phyloP scores from a whole-genome alignment of 108 stramenopile genomes.

The Nitzschia palea region DNA sequence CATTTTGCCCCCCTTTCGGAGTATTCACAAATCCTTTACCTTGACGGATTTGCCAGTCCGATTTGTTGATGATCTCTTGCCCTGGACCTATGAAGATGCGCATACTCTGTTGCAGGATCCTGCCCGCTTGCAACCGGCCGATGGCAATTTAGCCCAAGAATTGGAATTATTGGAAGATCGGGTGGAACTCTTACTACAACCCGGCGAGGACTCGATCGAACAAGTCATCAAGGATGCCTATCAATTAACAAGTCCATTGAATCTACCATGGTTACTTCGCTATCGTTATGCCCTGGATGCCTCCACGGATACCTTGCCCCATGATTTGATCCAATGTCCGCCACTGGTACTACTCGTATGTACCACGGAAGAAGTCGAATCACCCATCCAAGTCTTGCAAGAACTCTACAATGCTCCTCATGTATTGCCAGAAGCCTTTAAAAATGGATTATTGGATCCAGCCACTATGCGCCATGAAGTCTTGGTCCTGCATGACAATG shows the following conservation, averaged over 20 bases:
- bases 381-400: conserved; percentile 40
- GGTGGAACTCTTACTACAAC: conserved; percentile 59
- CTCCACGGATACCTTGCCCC: conserved; percentile 51
- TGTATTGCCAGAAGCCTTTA: conserved; percentile 63
- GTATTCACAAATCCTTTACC: conserved; percentile 45
- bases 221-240: conserved; percentile 63
- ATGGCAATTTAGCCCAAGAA: conserved; percentile 56
- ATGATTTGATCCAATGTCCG: conserved; percentile 52
- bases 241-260: conserved; percentile 57
- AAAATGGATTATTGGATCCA: conserved; percentile 69
- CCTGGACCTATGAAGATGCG: conserved; percentile 21
- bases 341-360: conserved; percentile 46
- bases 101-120: conserved; percentile 41
- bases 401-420: conserved; percentile 44
- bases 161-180: conserved; percentile 62
- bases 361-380: conserved; percentile 41
- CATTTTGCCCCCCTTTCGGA: conserved; percentile 71
- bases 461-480: conserved; percentile 62
- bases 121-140: conserved; percentile 37
- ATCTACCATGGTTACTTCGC: conserved; percentile 65
- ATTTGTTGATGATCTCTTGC: conserved; percentile 42
- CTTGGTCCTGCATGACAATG: conserved; percentile 76
- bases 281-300: conserved; percentile 74
- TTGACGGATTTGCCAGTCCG: conserved; percentile 48
- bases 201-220: conserved; percentile 1